Evolutionary conservation across 768 basidiomycete species (phyloP), one percentile per base, ranked within the genome.

Genomic region (Exsudoporus frostii): DNA sequence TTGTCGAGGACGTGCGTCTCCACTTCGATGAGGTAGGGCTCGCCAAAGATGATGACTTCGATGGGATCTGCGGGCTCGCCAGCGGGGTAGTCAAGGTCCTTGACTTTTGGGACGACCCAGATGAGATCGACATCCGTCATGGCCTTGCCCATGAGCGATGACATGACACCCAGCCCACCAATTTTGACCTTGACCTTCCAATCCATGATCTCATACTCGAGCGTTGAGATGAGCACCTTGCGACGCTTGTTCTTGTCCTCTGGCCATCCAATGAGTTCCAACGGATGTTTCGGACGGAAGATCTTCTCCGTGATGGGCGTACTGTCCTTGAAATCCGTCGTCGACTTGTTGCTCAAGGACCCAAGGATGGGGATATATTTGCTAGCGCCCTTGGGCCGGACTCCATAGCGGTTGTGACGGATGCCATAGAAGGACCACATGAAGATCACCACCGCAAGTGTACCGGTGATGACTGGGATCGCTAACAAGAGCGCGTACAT

Each of bases 151-250:
- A 97, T 97, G 33, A 97, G 76, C 71, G 87, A 87, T 4, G 94
- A 96, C 94, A 97, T 97, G 74, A 96, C 94, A 78, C 94, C 94
- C 19, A 97, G 79, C 71, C 94, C 94, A 74, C 94, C 94, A 58
- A 96, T 96, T 78, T 96, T 96, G 77, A 97, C 94, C 72, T 97
- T 97, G 56, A 95, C 72, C 73, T 95, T 95, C 93, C 94, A 97
- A 66, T 96, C 94, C 64, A 97, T 85, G 66, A 97, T 90, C 70
- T 97, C 94, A 72, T 97, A 97, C 72, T 97, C 94, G 46, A 97
- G 79, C 0, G 94, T 96, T 17, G 94, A 76, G 55, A 97, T 97
- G 41, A 97, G 79, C 25, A 95, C 92, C 70, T 88, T 92, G 67
- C 94, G 80, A 44, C 93, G 84, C 72, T 96, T 97, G 64, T 86